Percentiles rank a stretch among this genome's conserved stretches.
These are phyloP conservation scores for Talaromyces amestolkiae DNA, from an alignment of 2,329 filamentous ascomycete genomes.

Conservation along the genomic window DNA sequence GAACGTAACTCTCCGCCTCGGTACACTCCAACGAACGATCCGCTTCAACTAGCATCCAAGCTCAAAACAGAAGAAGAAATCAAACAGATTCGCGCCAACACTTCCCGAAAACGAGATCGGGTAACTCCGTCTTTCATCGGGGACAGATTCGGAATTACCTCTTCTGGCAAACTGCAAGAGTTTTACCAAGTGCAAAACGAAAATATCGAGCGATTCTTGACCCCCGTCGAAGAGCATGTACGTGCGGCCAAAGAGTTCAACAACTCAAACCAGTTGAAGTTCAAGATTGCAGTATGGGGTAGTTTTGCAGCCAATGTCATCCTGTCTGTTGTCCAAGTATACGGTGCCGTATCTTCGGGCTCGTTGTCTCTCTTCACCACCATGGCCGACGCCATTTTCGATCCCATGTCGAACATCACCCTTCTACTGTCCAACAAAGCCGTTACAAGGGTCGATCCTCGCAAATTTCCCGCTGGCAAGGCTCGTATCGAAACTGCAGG, in stretches of 20 bases:
- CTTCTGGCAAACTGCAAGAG: constrained; percentile 59
- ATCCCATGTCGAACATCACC: constrained; percentile 83
- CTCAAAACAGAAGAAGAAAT: constrained; percentile 78
- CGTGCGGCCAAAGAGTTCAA: constrained; percentile 76
- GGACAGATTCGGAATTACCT: constrained; percentile 23
- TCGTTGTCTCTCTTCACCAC: constrained; percentile 97
- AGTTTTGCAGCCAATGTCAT: constrained; percentile 76
- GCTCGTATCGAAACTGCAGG: constrained; percentile 92
- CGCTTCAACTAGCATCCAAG: constrained; percentile 72
- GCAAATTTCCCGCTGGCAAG: constrained; percentile 86
- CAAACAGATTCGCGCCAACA: constrained; percentile 74
- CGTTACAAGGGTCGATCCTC: constrained; percentile 79
- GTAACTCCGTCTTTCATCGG: constrained; percentile 33
- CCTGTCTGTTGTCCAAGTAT: constrained; percentile 78
- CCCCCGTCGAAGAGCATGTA: constrained; percentile 87
- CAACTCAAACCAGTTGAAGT: constrained; percentile 71
- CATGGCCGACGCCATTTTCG: constrained; percentile 93
- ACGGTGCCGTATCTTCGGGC: constrained; percentile 78
- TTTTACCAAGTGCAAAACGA: constrained; percentile 94
- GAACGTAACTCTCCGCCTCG: constrained; percentile 52
- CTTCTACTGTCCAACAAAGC: constrained; percentile 85
- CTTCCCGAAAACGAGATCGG: constrained; percentile 68
- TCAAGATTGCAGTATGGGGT: constrained; percentile 61
- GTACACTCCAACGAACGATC: constrained; percentile 68
- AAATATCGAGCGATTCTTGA: constrained; percentile 86